Percentiles rank a stretch among this genome's conserved stretches.
These are phyloP conservation scores for Metarhizium anisopliae DNA, from an alignment of 2,329 filamentous ascomycete species.

Conservation along the genomic window DNA sequence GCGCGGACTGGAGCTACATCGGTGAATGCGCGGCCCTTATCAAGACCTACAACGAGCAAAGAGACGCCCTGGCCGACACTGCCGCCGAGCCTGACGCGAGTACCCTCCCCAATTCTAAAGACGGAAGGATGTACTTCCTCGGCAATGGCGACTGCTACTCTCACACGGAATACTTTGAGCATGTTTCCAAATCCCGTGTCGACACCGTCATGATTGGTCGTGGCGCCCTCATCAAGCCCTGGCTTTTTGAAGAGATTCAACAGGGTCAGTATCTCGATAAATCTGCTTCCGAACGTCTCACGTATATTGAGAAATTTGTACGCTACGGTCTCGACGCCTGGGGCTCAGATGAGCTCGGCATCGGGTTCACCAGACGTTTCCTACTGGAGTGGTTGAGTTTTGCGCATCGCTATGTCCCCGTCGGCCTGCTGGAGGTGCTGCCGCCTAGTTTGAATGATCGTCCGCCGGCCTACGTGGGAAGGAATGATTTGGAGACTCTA, in stretches of 20 bases:
- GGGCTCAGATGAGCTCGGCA: slow-evolving; percentile 90
- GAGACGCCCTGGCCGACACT: slow-evolving; percentile 63
- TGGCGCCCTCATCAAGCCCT: slow-evolving; percentile 92
- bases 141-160: slow-evolving; percentile 97
- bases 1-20: slow-evolving; percentile 94
- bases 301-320: slow-evolving; percentile 80
- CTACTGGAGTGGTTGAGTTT: slow-evolving; percentile 95
- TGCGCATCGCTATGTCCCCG: slow-evolving; percentile 79
- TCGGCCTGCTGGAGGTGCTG: slow-evolving; percentile 80
- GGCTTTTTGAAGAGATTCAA: slow-evolving; percentile 96
- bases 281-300: slow-evolving; percentile 74
- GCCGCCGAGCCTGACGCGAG: slow-evolving; percentile 66
- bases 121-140: slow-evolving; percentile 75
- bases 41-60: slow-evolving; percentile 65
- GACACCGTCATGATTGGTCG: slow-evolving; percentile 97
- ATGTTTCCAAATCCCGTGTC: slow-evolving; percentile 68
- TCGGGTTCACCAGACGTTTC: slow-evolving; percentile 86
- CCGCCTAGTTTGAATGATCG: slow-evolving; percentile 85
- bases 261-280: slow-evolving; percentile 93
- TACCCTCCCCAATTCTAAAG: slow-evolving; percentile 56
- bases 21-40: slow-evolving; percentile 80
- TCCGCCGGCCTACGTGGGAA: slow-evolving; percentile 72
- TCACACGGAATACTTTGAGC: slow-evolving; percentile 74
- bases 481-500: slow-evolving; percentile 89
- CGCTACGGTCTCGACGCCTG: slow-evolving; percentile 88